These are phyloP conservation scores for Aspergillus fijiensis DNA, from an alignment of 2,329 filamentous ascomycete species.

Conservation along the genomic window DNA sequence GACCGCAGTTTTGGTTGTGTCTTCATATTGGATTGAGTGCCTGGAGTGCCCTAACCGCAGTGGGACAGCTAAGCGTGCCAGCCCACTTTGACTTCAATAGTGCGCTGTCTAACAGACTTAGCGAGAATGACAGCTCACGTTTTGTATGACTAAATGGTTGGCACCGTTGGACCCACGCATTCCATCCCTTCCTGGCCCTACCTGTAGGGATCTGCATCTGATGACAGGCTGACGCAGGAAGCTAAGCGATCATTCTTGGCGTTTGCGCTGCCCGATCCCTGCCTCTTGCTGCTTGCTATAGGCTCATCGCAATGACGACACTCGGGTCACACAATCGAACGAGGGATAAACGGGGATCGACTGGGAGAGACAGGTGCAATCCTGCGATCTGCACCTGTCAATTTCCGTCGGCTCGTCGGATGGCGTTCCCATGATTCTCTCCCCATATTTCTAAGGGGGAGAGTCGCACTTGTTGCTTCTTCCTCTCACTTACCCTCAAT, in stretches of 20 bases:
- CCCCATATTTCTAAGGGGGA: background rate
- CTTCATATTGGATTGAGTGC: too few relatives aligned
- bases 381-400: background rate
- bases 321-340: too few relatives aligned
- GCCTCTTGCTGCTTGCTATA: background rate
- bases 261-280: background rate
- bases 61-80: background rate
- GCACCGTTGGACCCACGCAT: background rate
- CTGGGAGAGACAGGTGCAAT: background rate
- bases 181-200: background rate
- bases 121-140: background rate
- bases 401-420: background rate
- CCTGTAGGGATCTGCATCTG: background rate
- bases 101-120: background rate
- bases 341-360: background rate
- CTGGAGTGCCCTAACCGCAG: background rate
- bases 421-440: background rate
- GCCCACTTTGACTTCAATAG: background rate
- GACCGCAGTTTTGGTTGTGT: background rate
- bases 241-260: background rate
- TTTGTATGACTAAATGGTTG: background rate
- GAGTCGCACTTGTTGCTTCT: background rate
- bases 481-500: background rate
- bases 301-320: background rate
- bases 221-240: background rate